A percentile compares a stretch with the other conserved stretches of the same genome.
Evolutionary conservation across 2,329 filamentous ascomycete species (phyloP).

Genomic region (Ascosphaera apis): DNA sequence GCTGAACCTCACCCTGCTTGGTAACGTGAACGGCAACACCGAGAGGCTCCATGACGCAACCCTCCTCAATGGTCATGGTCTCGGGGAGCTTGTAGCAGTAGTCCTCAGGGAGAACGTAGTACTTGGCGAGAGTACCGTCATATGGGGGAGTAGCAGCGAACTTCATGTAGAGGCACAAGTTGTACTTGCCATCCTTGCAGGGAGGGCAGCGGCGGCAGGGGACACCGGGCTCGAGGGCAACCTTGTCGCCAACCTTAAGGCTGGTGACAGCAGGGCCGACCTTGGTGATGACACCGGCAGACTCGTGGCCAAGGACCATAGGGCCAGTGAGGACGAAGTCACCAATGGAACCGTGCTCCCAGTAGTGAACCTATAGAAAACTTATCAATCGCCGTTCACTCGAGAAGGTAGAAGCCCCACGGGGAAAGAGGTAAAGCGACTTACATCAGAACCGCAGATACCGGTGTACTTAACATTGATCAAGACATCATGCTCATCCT

Average conservation of each 20-base stretch:
- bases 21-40: slow-evolving; percentile 74
- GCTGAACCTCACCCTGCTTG: slow-evolving; percentile 53
- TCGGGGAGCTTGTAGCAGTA: slow-evolving; percentile 94
- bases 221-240: slow-evolving; percentile 84
- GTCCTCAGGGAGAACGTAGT: slow-evolving; percentile 79
- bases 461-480: slow-evolving; percentile 67
- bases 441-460: slow-evolving; percentile 68
- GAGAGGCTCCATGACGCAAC: slow-evolving; percentile 72
- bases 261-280: slow-evolving; percentile 47
- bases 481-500: slow-evolving; percentile 49
- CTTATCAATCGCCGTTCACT: slow-evolving; percentile 41
- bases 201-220: slow-evolving; percentile 81
- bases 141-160: slow-evolving; percentile 87
- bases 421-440: no score
- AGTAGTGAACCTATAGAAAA: slow-evolving; percentile 98
- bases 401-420: slow-evolving; percentile 1
- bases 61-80: slow-evolving; percentile 68
- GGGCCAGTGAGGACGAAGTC: slow-evolving; percentile 80
- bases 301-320: slow-evolving; percentile 89
- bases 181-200: slow-evolving; percentile 81
- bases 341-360: slow-evolving; percentile 84
- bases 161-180: slow-evolving; percentile 65
- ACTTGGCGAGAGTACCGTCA: slow-evolving; percentile 64
- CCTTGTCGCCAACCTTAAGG: slow-evolving; percentile 67
- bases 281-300: slow-evolving; percentile 54